Evolutionary conservation across 352 stramenopile genomes (phyloP).

Genomic region (Aphanomyces astaci): DNA sequence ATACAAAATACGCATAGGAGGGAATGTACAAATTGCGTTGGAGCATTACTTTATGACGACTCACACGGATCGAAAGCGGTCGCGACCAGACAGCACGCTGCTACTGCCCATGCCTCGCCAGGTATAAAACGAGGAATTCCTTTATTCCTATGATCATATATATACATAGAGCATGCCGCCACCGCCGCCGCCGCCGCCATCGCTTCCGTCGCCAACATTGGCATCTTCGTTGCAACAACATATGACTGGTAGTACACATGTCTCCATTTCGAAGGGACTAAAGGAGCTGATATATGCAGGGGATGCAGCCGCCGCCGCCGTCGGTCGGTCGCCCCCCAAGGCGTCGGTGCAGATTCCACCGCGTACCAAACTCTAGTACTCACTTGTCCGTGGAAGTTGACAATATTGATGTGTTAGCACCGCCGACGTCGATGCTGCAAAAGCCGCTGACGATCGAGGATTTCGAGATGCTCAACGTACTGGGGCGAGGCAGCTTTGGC

Average conservation of each 20-base stretch:
- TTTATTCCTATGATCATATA: too few species aligned
- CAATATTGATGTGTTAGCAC: not conserved
- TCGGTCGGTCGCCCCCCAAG: not conserved
- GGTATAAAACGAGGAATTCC: too few species aligned
- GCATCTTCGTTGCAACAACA: too few species aligned
- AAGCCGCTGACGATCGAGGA: conserved; percentile 79
- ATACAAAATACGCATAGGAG: too few species aligned
- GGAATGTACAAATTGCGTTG: conserved; percentile 74
- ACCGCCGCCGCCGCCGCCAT: not conserved
- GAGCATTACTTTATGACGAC: conserved; percentile 89
- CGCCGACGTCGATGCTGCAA: conserved; percentile 23
- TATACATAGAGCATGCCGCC: not conserved
- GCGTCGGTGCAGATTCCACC: not conserved
- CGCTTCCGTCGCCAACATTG: too few species aligned
- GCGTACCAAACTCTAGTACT: too few species aligned
- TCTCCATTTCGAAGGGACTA: too few species aligned
- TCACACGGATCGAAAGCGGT: conserved; percentile 34
- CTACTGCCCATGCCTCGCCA: conserved; percentile 19
- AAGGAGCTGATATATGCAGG: too few species aligned
- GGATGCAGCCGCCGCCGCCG: too few species aligned
- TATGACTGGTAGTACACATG: too few species aligned
- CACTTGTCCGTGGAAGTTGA: too few species aligned
- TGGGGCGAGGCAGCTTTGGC: conserved; percentile 81
- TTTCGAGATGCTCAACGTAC: conserved; percentile 86
- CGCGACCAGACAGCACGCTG: conserved; percentile 25